Evolutionary conservation across 768 basidiomycete species (phyloP), one percentile per base, ranked within the genome.

Genomic region (Gloeostereum incarnatum): DNA sequence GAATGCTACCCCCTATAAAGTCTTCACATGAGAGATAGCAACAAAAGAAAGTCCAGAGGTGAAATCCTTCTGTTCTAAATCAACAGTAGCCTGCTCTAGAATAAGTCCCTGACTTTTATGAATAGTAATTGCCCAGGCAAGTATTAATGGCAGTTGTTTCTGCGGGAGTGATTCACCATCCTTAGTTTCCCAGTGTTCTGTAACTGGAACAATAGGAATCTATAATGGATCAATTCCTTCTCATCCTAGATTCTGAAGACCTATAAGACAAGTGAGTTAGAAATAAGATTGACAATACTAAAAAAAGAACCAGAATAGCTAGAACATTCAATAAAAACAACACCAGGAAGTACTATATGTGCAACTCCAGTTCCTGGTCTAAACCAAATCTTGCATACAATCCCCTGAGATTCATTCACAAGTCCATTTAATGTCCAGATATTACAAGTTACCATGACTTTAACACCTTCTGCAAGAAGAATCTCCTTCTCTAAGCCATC

Each of bases 121-220:
- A 13, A 37, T 20, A 4, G 36, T 37, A 22, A 37, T 10, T 37
- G 33, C 33, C 33, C 33, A 34, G 0, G 81, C 74, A 0, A 82
- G 66, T 25, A 76, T 71, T 1, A 84, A 50, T 0, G 76, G 74
- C 1, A 78, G 41, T 69, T 77, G 43, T 4, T 40, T 42, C 2
- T 42, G 43, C n/a, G n/a, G n/a, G n/a, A n/a, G n/a, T n/a, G 26
- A 29, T 29, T 29, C 26, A 8, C 26, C 26, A 14, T 8, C 14
- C 26, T 29, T 29, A 8, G 26, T 29, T 14, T 29, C 26, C 26
- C 26, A 29, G 26, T 14, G 26, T 14, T 8, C 8, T 14, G 26
- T 29, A 14, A 29, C 26, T 8, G 32, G 32, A 9, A 18, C 32
- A 33, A 33, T 33, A 18, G 32, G 32, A 9, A 33, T 16, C 32